These are phyloP conservation scores for Cladorrhinum sp. DNA, from an alignment of 2,329 filamentous ascomycete genomes.

Conservation along the genomic window DNA sequence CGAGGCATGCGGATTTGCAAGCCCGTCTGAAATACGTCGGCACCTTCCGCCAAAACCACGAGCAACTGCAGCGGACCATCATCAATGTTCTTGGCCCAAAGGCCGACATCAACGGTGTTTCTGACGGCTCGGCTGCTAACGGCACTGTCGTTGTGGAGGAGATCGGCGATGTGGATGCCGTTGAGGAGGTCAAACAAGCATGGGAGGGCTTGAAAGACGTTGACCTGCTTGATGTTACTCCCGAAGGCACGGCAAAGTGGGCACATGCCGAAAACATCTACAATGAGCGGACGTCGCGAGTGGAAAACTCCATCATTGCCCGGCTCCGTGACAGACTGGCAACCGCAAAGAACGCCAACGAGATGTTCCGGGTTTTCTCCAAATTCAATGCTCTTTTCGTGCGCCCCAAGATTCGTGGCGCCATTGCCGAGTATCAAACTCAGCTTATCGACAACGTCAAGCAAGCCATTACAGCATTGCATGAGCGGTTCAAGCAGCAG, in stretches of 20 bases:
- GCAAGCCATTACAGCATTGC: conserved; percentile 85
- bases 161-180: conserved; percentile 94
- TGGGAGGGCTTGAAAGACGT: conserved; percentile 94
- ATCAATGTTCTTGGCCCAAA: conserved; percentile 90
- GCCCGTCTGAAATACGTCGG: conserved; percentile 88
- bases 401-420: conserved; percentile 96
- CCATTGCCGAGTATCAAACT: conserved; percentile 96
- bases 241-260: conserved; percentile 87
- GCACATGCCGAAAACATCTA: conserved; percentile 92
- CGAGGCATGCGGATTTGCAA: conserved; percentile 84
- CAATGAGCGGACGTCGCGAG: conserved; percentile 93
- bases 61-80: conserved; percentile 94
- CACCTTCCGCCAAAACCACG: conserved; percentile 94
- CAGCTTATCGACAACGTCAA: conserved; percentile 98
- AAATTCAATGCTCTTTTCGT: conserved; percentile 99
- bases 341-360: conserved; percentile 93
- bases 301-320: conserved; percentile 98
- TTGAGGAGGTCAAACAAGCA: conserved; percentile 91
- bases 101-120: conserved; percentile 52
- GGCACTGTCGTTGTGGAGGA: conserved; percentile 79
- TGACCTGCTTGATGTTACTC: conserved; percentile 87
- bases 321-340: conserved; percentile 87
- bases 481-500: conserved; percentile 97
- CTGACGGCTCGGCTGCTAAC: conserved; percentile 51
- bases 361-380: conserved; percentile 99